Base-by-base conservation (phyloP, 768 basidiomycete genomes). In the Clavulina sp. region DNA sequence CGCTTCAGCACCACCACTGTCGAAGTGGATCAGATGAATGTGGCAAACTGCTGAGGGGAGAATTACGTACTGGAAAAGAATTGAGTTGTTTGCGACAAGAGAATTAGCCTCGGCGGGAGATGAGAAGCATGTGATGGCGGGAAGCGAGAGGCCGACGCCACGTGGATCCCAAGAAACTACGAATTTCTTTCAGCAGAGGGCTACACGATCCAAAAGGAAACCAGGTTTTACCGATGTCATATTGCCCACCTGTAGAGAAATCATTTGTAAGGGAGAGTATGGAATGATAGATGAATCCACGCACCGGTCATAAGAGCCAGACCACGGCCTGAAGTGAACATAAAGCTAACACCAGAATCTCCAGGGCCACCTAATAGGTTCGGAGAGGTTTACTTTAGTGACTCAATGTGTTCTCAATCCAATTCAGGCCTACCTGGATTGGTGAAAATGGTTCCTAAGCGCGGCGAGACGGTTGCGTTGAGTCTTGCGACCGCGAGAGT, bases 341-440 rank as follows among this genome's bases (percentile, higher is more conserved):
- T 13, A 49, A 9, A 49, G 13, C 49, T 41, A 7, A 51, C 6
- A 49, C 50, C 50, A 19, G 43, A 23, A 16, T 48, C 50, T 18
- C 50, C 50, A 49, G 50, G 50, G 7, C 50, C 48, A 41, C 48
- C 48, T 49, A 16, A 29, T 13, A 16, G n/a, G n/a, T 46, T 9
- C 13, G 9, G 1, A 9, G 13, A 26, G 26, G n/a, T n/a, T n/a
- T n/a, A n/a, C n/a, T n/a, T 16, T 13, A 46, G 43, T 9, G 13
- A 46, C 13, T 9, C 13, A 28, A 46, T 26, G 1, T 26, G n/a
- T 9, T 9, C 16, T 26, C 24, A 13, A 13, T 13, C 13, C 9
- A 16, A 24, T 9, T 24, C 16, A 18, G 16, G 16, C 23, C 24
- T 41, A 48, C 50, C 50, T 7, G 50, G 50, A 26, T 51, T 51